Base-by-base conservation (phyloP, 2,329 filamentous ascomycete species). In the Fusarium buxicola region DNA sequence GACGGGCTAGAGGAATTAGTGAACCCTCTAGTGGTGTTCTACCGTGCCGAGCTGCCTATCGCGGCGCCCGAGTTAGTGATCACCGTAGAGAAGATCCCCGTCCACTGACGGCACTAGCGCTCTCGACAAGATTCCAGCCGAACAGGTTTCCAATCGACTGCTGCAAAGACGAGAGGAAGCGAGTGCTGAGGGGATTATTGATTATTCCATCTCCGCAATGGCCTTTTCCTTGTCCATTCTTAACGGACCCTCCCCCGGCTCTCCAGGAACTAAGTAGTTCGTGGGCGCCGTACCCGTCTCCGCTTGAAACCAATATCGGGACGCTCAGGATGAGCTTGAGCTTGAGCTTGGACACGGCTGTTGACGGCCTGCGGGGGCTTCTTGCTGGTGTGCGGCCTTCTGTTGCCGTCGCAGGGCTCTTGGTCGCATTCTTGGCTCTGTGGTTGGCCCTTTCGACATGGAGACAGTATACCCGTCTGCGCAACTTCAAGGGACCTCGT, bases 401-500 rank as follows among this genome's bases (percentile, higher is more conserved):
- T 8, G 25, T 66, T 7, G 56, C 38, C 9, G 41, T 60, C 4
- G 54, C 55, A 13, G 62, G 18, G 5, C 27, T 54, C 6, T 3
- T 68, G 21, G 31, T 27, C 6, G 15, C 34, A 12, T 36, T 47
- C 30, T 13, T 65, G 16, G 24, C 58, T 6, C 12, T 62, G 4
- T 71, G 58, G 63, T 66, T 40, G 1, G 41, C 51, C 5, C 16
- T 58, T 8, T 69, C 69, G 4, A 68, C 58, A 8, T 64, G 66
- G 30, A 54, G 51, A 5, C 68, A 74, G 18, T 80, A 78, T 63
- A 67, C 56, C 25, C 74, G 78, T 24, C 74, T 82, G 7, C 72
- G 76, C 10, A 75, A 79, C 55, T 71, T 81, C 50, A 73, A 74
- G 7, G 80, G 80, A 1, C 80, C 80, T 6, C 63, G 63, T 13